Evolutionary conservation across 106 monocot genomes (phyloP).

Genomic region (Triglochin maritima): DNA sequence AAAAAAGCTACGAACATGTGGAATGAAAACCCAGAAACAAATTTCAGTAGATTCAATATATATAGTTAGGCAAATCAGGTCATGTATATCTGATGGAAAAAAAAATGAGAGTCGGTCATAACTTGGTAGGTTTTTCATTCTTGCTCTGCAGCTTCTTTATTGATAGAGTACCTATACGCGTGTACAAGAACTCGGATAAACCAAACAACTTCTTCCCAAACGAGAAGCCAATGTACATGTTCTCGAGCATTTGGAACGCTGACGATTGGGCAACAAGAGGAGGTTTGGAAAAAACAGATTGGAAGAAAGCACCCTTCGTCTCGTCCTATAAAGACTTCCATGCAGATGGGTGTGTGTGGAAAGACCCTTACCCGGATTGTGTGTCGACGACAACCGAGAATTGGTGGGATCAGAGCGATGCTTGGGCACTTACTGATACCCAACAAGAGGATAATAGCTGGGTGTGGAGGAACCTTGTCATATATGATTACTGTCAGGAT

Average conservation of each 20-base stretch:
- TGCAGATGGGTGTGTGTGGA: slow-evolving; percentile 59
- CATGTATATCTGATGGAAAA: too few species aligned
- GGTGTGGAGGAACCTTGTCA: slow-evolving; percentile 76
- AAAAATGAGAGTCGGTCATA: too few species aligned
- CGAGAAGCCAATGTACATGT: slow-evolving; percentile 90
- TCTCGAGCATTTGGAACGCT: slow-evolving; percentile 99
- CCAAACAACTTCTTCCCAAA: slow-evolving; percentile 75
- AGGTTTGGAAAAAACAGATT: slow-evolving; percentile 90
- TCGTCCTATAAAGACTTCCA: slow-evolving; percentile 87
- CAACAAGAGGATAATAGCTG: slow-evolving; percentile 65
- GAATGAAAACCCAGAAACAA: too few species aligned
- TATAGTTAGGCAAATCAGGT: too few species aligned
- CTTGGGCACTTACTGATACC: slow-evolving; percentile 48
- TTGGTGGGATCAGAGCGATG: slow-evolving; percentile 88
- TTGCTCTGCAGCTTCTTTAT: slow-evolving; percentile 57
- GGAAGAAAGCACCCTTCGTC: slow-evolving; percentile 80
- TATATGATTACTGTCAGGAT: slow-evolving; percentile 90
- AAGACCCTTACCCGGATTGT: slow-evolving; percentile 63
- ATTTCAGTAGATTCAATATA: too few species aligned
- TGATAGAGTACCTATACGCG: slow-evolving; percentile 68
- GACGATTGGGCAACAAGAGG: slow-evolving; percentile 99
- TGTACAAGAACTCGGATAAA: slow-evolving; percentile 56
- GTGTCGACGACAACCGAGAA: slow-evolving; percentile 54
- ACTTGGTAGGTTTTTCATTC: too few species aligned
- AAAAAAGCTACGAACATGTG: too few species aligned